Evolutionary conservation across 1,284 basidiomycete genomes (phyloP).

Genomic region (Apiotrichum sp.): DNA sequence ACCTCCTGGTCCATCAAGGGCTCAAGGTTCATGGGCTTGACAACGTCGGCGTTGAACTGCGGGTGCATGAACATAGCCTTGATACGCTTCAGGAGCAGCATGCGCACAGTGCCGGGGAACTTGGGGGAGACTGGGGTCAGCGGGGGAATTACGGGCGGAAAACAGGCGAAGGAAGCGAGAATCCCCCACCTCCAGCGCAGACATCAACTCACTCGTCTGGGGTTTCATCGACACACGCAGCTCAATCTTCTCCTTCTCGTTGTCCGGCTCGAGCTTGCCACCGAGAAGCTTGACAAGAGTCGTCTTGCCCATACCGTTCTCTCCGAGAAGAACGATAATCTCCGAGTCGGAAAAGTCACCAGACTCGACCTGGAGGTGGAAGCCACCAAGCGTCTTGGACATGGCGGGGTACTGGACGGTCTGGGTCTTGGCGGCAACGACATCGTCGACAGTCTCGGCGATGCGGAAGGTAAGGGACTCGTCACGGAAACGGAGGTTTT

Average conservation of each 20-base stretch:
- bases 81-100: slow-evolving; percentile 87
- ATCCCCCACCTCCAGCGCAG: neutral
- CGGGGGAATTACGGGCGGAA: neutral
- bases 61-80: slow-evolving; percentile 92
- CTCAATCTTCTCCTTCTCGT: slow-evolving; percentile 66
- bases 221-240: slow-evolving; percentile 85
- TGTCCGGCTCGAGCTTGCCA: slow-evolving; percentile 75
- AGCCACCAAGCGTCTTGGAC: slow-evolving; percentile 87
- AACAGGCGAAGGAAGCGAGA: no score
- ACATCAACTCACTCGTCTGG: slow-evolving; percentile 52
- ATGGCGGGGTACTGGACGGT: slow-evolving; percentile 85
- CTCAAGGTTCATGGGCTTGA: slow-evolving; percentile 90
- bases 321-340: slow-evolving; percentile 94
- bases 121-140: slow-evolving; percentile 68
- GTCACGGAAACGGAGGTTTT: slow-evolving; percentile 92
- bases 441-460: slow-evolving; percentile 84
- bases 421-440: slow-evolving; percentile 67
- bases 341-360: slow-evolving; percentile 93
- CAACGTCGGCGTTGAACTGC: slow-evolving; percentile 91
- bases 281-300: slow-evolving; percentile 90
- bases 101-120: slow-evolving; percentile 87
- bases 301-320: slow-evolving; percentile 97
- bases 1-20: slow-evolving; percentile 93
- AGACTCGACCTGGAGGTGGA: slow-evolving; percentile 83
- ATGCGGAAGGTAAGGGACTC: slow-evolving; percentile 94